A percentile compares a stretch with the other conserved stretches of the same genome.
These are phyloP conservation scores for Penicillium sclerotigenum DNA, from an alignment of 2,329 filamentous ascomycete genomes.

Conservation along the genomic window DNA sequence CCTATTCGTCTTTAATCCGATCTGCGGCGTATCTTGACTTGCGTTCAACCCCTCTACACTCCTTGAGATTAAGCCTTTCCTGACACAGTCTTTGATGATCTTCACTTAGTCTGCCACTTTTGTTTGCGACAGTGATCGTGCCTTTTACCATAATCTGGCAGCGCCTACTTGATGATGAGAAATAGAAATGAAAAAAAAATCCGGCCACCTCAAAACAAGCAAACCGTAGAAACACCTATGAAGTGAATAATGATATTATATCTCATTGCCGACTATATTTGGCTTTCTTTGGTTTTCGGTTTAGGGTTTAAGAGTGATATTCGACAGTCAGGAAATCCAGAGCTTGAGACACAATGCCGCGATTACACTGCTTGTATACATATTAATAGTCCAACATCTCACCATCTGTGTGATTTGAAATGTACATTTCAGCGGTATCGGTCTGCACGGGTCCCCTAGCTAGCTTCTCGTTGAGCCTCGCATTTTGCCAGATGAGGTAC, in stretches of 20 bases:
- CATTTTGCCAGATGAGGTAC: no score
- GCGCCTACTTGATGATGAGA: constrained; percentile 33
- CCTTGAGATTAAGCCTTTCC: constrained; percentile 11
- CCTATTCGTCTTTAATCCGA: constrained; percentile 27
- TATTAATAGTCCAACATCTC: no score
- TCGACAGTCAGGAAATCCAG: no score
- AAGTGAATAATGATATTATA: background rate
- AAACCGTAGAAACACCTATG: background rate
- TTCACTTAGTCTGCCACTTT: constrained; percentile 6
- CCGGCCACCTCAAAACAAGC: constrained; percentile 42
- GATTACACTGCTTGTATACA: no score
- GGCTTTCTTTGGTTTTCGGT: no score
- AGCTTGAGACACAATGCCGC: no score
- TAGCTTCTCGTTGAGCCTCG: no score
- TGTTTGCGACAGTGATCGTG: constrained; percentile 11
- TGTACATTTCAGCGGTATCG: no score
- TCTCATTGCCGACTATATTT: no score
- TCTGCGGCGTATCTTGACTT: constrained; percentile 31
- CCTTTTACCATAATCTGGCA: constrained; percentile 7
- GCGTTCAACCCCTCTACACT: constrained; percentile 26
- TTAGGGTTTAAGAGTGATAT: background rate
- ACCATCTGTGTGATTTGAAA: no score
- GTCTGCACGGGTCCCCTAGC: no score
- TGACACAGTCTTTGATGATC: background rate
- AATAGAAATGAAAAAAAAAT: constrained; percentile 44